These are phyloP conservation scores for Kurtzmaniella quercitrusa DNA, from an alignment of 1,139 yeast species.

Conservation along the genomic window DNA sequence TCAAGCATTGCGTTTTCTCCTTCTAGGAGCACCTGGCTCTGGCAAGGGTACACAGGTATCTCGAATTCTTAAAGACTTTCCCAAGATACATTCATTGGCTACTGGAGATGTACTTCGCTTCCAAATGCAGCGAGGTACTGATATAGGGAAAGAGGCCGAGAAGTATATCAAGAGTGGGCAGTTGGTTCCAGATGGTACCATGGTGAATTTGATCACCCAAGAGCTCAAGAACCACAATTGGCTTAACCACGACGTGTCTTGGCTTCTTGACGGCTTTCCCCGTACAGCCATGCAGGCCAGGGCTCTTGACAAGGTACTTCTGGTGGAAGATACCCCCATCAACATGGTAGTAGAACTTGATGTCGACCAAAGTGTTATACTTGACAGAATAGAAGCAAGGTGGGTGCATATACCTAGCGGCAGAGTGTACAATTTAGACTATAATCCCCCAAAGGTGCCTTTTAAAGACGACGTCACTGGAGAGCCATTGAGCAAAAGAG, in stretches of 20 bases:
- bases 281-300: conserved; percentile 72
- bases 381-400: conserved; percentile 77
- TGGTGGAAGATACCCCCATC: conserved; percentile 33
- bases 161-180: conserved; percentile 56
- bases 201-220: conserved; percentile 54
- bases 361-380: conserved; percentile 75
- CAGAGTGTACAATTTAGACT: conserved; percentile 76
- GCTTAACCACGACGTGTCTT: conserved; percentile 45
- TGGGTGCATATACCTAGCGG: conserved; percentile 86
- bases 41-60: conserved; percentile 91
- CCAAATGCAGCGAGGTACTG: conserved; percentile 55
- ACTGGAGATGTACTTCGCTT: conserved; percentile 80
- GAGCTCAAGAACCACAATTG: conserved; percentile 45
- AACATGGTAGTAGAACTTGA: conserved; percentile 79
- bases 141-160: conserved; percentile 57
- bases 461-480: conserved; percentile 88
- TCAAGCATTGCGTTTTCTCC: conserved; percentile 55
- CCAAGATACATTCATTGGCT: conserved; percentile 53
- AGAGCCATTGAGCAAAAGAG: conserved; percentile 71
- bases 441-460: conserved; percentile 81
- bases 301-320: conserved; percentile 47
- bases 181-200: conserved; percentile 67
- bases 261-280: conserved; percentile 92
- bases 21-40: conserved; percentile 91
- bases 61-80: conserved; percentile 52